Evolutionary conservation across 2,329 filamentous ascomycete species (phyloP), one percentile per base, ranked within the genome.

Genomic region (Stromatinia cepivora): DNA sequence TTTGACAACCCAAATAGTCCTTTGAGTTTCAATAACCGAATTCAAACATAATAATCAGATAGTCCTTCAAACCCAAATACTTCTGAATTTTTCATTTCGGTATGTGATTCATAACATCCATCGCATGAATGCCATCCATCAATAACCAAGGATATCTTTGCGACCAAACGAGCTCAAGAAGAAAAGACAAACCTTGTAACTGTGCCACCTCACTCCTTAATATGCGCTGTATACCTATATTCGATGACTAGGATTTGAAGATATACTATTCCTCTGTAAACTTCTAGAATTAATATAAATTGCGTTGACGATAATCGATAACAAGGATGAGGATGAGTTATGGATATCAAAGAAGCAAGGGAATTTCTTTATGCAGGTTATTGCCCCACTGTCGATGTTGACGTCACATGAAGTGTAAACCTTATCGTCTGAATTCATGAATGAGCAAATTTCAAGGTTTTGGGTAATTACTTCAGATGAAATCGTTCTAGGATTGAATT

Each of bases 181-280:
- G 11, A 34, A 48, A 63, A 6, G 34, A 63, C 59, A 20, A 63
- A 63, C 59, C 59, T 63, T 50, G 45, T 6, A 28, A 50, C 15
- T 45, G 17, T 45, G 36, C 22, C 59, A 50, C 28, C 45, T 36
- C 45, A 62, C 45, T 8, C 1, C 34, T 58, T 20, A 22, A 62
- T 17, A 50, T 15, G 2, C 13, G 46, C 3, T 36, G 22, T 3
- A 25, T 63, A n/a, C 39, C 36, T 15, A 42, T 42, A 42, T 42
- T 42, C 39, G 39, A 42, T 1, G 5, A 25, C 34, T 15, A 39
- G 34, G 22, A 39, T 17, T 22, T 62, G 45, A 63, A 34, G 45
- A 63, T 63, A 63, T 63, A 63, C 45, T 36, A 22, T 17, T 56
- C 8, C 11, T 39, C 22, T 9, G 8, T 8, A 17, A 25, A n/a